Evolutionary conservation across 257 asterid genomes (phyloP), one percentile per base, ranked within the genome.

Genomic region (Cynanchum wilfordii): DNA sequence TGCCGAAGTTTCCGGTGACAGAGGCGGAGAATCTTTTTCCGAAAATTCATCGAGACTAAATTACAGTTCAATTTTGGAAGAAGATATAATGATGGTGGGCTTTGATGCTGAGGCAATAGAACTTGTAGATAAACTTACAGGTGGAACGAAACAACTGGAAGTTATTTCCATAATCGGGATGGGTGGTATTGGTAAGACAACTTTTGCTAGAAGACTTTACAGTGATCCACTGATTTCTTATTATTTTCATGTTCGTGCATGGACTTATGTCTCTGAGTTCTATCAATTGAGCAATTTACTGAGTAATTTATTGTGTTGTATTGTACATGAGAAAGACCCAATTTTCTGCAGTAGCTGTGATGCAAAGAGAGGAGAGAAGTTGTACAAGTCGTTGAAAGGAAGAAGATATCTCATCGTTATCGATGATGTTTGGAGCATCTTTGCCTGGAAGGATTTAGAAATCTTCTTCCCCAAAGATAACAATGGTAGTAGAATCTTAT

Each of bases 401-500:
- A 71, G 12, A 58, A 49, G 72, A 36, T 79, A 66, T 60, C 45
- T 75, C 5, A 58, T 79, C 45, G 71, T 79, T 0, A 19, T 79
- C 19, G 78, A 79, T 33, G 77, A 75, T 47, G 17, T 79, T 56
- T 74, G 70, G 79, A 22, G 22, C 19, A 68, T 11, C 1, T 8
- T 36, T 1, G 57, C 15, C 7, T 74, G 73, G 65, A 55, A 52
- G 11, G 76, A 69, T 10, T 33, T 70, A 36, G 36, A 47, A 9
- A 51, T 1, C 22, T 65, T 40, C 7, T 72, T 66, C 44, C 77
- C 81, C 9, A 16, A 63, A 0, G 81, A 72, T 56, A 33, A 24
- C 16, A 77, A 20, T n/a, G 69, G 80, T 17, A 72, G 81, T 55
- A 66, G 71, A 66, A 77, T 77, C 3, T 0, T 77, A 11, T 1